Conservation (phyloP, 1,284 basidiomycete genomes). For the Ustilago tritici region DNA sequence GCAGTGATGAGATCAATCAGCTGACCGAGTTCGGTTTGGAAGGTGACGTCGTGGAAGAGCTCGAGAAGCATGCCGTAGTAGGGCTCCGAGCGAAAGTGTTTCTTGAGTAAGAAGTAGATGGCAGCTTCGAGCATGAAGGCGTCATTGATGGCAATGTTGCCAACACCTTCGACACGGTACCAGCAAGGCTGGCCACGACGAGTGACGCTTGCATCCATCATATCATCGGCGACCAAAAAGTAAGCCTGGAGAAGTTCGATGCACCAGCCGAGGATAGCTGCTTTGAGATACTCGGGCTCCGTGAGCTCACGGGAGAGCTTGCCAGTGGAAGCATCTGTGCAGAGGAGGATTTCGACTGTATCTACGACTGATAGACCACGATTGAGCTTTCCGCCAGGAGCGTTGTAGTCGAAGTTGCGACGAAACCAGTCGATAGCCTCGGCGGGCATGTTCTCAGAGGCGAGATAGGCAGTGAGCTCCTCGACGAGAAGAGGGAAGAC, state of each 20-base stretch:
- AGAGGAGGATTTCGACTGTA: constrained; percentile 83
- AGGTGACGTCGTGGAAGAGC: constrained; percentile 89
- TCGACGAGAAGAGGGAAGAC: constrained; percentile 74
- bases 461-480: constrained; percentile 77
- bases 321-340: constrained; percentile 74
- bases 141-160: constrained; percentile 94
- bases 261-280: constrained; percentile 94
- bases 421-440: constrained; percentile 86
- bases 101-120: constrained; percentile 90
- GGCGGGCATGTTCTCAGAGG: constrained; percentile 75
- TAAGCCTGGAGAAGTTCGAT: constrained; percentile 98
- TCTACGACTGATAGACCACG: constrained; percentile 95
- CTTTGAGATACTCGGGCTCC: constrained; percentile 81
- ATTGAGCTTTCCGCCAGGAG: constrained; percentile 95
- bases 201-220: constrained; percentile 95
- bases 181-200: constrained; percentile 98
- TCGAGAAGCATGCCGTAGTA: constrained; percentile 92
- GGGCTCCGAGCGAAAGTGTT: constrained; percentile 82
- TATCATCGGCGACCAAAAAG: constrained; percentile 97
- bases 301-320: constrained; percentile 70
- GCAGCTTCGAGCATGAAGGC: constrained; percentile 95
- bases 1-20: constrained; percentile 95
- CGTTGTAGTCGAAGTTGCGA: constrained; percentile 84
- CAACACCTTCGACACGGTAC: constrained; percentile 78
- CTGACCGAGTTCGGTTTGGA: constrained; percentile 96